A percentile compares a stretch with the other conserved stretches of the same genome.
Conservation (phyloP, 192 early-diverging fungal genomes). For the Coemansia sp. region DNA sequence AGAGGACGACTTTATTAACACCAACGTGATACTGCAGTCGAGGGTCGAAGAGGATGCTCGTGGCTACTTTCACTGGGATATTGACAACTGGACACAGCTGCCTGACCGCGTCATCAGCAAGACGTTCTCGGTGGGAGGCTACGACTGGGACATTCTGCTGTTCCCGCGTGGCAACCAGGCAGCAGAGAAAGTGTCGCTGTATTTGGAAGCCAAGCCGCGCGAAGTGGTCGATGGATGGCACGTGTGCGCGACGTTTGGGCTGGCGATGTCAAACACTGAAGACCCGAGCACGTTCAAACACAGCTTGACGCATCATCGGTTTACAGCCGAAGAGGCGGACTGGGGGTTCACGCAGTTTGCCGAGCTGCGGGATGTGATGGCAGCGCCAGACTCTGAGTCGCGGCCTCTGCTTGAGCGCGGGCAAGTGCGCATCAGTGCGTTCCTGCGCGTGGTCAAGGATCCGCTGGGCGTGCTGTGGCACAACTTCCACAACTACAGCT, state of each 20-base stretch:
- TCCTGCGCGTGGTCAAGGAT: slow-evolving; percentile 78
- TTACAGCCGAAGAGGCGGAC: slow-evolving; percentile 76
- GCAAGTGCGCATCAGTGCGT: slow-evolving; percentile 64
- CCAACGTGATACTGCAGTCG: slow-evolving; percentile 7
- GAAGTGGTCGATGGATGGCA: slow-evolving; percentile 66
- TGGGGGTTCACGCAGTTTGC: slow-evolving; percentile 93
- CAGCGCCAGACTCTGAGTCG: slow-evolving; percentile 33
- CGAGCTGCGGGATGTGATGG: slow-evolving; percentile 54
- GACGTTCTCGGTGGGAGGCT: slow-evolving; percentile 41
- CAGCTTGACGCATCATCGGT: slow-evolving; percentile 76
- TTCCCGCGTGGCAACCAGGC: slow-evolving; percentile 87
- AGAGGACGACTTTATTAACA: slow-evolving; percentile 38
- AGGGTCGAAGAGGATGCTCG: slow-evolving; percentile 35
- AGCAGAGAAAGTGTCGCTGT: slow-evolving; percentile 72
- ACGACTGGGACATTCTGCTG: slow-evolving; percentile 75
- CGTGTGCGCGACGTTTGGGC: slow-evolving; percentile 77
- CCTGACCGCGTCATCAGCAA: slow-evolving; percentile 29
- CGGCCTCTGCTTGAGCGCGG: slow-evolving; percentile 71
- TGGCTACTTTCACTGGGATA: slow-evolving; percentile 46
- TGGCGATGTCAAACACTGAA: slow-evolving; percentile 72
- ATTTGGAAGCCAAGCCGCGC: slow-evolving; percentile 82
- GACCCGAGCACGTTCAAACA: slow-evolving; percentile 61
- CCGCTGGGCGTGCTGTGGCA: slow-evolving; percentile 93
- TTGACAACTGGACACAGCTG: slow-evolving; percentile 40
- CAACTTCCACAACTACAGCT: slow-evolving; percentile 91